A percentile compares a stretch with the other conserved stretches of the same genome.
phyloP scores from a whole-genome alignment of 2,329 filamentous ascomycete genomes.

The Fusarium dimerum region DNA sequence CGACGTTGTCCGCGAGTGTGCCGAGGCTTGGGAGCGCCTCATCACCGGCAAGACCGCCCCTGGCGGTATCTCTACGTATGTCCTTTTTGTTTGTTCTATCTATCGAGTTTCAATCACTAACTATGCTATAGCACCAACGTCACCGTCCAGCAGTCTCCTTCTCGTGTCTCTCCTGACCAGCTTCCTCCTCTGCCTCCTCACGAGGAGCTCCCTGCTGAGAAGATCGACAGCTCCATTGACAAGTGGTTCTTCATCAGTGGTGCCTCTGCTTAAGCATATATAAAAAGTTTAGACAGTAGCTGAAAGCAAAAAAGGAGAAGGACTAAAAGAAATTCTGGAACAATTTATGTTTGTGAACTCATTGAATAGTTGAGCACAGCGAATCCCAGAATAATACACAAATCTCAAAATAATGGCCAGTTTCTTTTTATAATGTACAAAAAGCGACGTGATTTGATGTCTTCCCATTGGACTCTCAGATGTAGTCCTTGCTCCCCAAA shows the following conservation, averaged over 20 bases:
- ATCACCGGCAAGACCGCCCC: constrained; percentile 84
- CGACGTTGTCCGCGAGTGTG: constrained; percentile 93
- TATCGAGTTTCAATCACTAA: constrained; percentile 28
- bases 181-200: constrained; percentile 75
- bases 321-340: constrained; percentile 4
- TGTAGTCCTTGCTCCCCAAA: constrained; percentile 27
- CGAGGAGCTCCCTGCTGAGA: constrained; percentile 80
- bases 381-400: constrained; percentile 19
- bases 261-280: constrained; percentile 69
- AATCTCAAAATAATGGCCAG: constrained; percentile 17
- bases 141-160: constrained; percentile 70
- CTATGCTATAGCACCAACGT: constrained; percentile 70
- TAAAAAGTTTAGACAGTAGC: constrained; percentile 12
- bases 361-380: constrained; percentile 10
- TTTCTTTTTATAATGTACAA: constrained; percentile 30
- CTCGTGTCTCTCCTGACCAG: constrained; percentile 68
- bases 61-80: constrained; percentile 81
- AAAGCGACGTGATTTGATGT: constrained; percentile 10
- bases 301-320: constrained; percentile 11
- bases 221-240: constrained; percentile 95
- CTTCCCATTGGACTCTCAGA: constrained; percentile 17
- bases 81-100: constrained; percentile 22
- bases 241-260: constrained; percentile 99
- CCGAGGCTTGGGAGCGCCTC: constrained; percentile 95
- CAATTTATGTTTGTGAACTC: constrained; percentile 19